Evolutionary conservation across 2,329 filamentous ascomycete species (phyloP), one percentile per base, ranked within the genome.

Genomic region (Fusarium temperatum): DNA sequence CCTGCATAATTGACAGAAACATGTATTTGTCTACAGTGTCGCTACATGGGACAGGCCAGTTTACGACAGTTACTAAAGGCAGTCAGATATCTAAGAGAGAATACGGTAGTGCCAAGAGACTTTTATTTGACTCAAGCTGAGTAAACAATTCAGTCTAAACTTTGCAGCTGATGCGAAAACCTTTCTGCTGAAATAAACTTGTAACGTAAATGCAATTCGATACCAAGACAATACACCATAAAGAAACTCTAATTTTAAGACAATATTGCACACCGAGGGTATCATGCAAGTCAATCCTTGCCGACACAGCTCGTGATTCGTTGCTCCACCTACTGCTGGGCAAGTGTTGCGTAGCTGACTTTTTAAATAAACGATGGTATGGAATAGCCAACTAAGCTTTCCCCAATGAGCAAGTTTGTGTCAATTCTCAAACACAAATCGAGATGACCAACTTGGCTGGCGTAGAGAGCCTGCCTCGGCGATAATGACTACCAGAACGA

Each of bases 81-180:
- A 24, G 24, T 24, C 24, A 24, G 24, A 24, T 24, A 24, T 24
- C 24, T 24, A 24, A 24, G 24, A 24, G 24, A 24, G 24, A 24
- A 24, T 24, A 4, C 24, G 4, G 24, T 24, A 24, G 35, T 38
- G 36, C 36, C 10, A 38, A 20, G 18, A 22, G 6, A 10, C 8
- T 6, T 14, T n/a, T n/a, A n/a, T n/a, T 41, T n/a, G 0, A 15
- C n/a, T 14, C 0, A 41, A 13, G 3, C 8, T 38, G 0, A 38
- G 11, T 20, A 2, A 38, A 8, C 6, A 11, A 35, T 17, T 4
- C 32, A 0, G 1, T 35, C 3, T 17, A 17, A 35, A 35, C 14
- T 35, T 35, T 18, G 17, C 1, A 10, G 0, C 9, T 18, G 4
- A 18, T 36, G 17, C 3, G 9, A 36, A 36, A 36, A 0, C 35